Evolutionary conservation across 2,329 filamentous ascomycete species (phyloP).

Genomic region (Scedosporium apiospermum): DNA sequence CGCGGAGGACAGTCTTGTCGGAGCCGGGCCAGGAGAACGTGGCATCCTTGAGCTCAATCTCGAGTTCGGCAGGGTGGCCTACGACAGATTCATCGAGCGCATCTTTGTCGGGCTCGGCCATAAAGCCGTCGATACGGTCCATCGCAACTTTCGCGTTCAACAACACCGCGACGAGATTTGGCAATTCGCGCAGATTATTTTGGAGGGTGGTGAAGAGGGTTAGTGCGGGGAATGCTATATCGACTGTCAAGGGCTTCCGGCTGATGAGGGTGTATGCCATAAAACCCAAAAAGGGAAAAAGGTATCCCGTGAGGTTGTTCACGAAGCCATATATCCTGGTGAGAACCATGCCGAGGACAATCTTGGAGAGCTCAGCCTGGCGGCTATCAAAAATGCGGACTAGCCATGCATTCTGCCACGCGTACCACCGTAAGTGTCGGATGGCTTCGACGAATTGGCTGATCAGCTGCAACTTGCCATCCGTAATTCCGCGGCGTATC

Average conservation of each 20-base stretch:
- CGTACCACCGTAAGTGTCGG: constrained; percentile 71
- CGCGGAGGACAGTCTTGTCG: constrained; percentile 37
- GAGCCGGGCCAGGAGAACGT: constrained; percentile 75
- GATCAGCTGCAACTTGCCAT: constrained; percentile 68
- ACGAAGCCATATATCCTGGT: constrained; percentile 54
- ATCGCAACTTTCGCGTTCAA: constrained; percentile 80
- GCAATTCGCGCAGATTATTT: constrained; percentile 62
- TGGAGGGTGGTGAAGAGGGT: constrained; percentile 73
- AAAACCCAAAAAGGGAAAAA: constrained; percentile 75
- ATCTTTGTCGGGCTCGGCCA: constrained; percentile 73
- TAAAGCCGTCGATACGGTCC: constrained; percentile 73
- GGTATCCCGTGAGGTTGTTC: constrained; percentile 60
- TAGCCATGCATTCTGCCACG: constrained; percentile 72
- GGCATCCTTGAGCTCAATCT: constrained; percentile 50
- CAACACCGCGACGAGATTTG: constrained; percentile 63
- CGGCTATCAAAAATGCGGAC: constrained; percentile 58
- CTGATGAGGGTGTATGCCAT: constrained; percentile 70
- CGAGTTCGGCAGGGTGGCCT: constrained; percentile 9
- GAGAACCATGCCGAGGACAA: constrained; percentile 55
- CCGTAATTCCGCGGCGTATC: constrained; percentile 62
- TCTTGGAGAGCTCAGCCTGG: constrained; percentile 55
- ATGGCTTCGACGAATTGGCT: constrained; percentile 83
- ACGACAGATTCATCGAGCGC: constrained; percentile 21
- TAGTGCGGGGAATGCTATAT: constrained; percentile 79
- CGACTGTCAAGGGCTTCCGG: constrained; percentile 58